These are phyloP conservation scores for Clohesyomyces aquaticus DNA, from an alignment of 495 filamentous ascomycete genomes.

Conservation along the genomic window DNA sequence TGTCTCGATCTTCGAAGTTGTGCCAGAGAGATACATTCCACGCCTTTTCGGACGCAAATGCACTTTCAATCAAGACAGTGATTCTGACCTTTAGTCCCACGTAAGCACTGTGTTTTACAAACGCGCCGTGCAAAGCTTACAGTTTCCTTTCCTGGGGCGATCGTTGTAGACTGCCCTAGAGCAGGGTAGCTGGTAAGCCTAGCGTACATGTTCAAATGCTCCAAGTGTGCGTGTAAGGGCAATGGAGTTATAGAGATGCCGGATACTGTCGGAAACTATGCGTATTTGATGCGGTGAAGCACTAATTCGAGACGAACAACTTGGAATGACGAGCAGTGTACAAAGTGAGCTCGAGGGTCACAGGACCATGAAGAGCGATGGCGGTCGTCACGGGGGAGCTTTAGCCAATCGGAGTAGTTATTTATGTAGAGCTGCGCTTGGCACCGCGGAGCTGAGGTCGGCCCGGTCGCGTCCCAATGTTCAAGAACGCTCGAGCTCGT, in stretches of 20 bases:
- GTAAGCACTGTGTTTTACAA: background rate
- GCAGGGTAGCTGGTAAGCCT: conserved; percentile 65
- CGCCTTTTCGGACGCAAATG: conserved; percentile 55
- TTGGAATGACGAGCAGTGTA: background rate
- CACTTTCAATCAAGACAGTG: conserved; percentile 72
- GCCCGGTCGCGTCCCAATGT: background rate
- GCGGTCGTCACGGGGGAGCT: no score
- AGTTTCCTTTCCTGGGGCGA: conserved; percentile 35
- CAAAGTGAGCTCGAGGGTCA: background rate
- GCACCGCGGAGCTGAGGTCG: conserved; percentile 8
- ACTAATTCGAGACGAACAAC: no score
- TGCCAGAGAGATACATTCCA: conserved; percentile 84
- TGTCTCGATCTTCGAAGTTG: conserved; percentile 52
- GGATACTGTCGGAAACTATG: no score
- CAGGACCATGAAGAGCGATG: no score
- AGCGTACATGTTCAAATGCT: conserved; percentile 51
- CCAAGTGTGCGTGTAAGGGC: no score
- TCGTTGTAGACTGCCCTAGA: conserved; percentile 69
- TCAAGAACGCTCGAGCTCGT: conserved; percentile 1
- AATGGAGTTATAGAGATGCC: no score
- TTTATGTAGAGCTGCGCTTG: no score
- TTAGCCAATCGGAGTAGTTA: conserved; percentile 13
- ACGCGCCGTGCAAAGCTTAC: conserved; percentile 1
- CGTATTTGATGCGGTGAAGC: no score
- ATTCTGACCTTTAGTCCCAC: conserved; percentile 55